Base-by-base conservation (phyloP, 352 stramenopile genomes). In the Phytophthora fragariaefolia region DNA sequence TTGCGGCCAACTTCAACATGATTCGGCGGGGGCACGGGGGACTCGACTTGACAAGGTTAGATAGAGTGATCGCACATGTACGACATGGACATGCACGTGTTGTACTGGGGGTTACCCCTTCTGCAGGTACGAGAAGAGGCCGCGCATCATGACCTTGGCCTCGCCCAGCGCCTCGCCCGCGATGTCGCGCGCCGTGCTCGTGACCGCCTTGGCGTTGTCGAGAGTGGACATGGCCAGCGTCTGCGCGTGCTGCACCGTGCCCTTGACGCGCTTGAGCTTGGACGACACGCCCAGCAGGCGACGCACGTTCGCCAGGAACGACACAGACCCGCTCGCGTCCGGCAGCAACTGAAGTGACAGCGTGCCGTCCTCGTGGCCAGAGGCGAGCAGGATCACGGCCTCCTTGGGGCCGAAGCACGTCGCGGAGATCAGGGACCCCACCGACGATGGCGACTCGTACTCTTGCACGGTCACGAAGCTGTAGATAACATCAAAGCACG, bases 211-310 rank as follows among this genome's bases (percentile, higher is more conserved):
- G 13, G 89, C 89, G 30, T 87, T 96, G 51, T 82, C 89, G 0
- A 96, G 58, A 3, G 89, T 96, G 2, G 84, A 92, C 74, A 91
- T 83, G 9, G 87, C 89, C 9, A 96, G 68, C 12, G 79, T 93
- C 57, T 96, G 87, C n/a, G 89, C 89, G 46, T 96, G 89, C 58
- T 95, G 87, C 32, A 96, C 87, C 0, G 89, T 96, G 15, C 86
- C 89, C 51, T 94, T 95, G 32, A 96, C 87, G 34, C 91, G 89
- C 61, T 96, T 95, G 27, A 96, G 75, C 58, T 90, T 92, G 10
- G 87, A 87, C 46, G 78, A 93, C 17, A 96, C 80, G 8, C 85
- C 87, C 1, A 96, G 73, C 23, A 95, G 67, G 20, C 87, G 82
- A 17, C 89, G 77, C 15, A 95, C 69, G 38, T 87, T 93, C 1